Evolutionary conservation across 108 stramenopile genomes (phyloP), one percentile per base, ranked within the genome.

Genomic region (Cyclostephanos invisitatus): DNA sequence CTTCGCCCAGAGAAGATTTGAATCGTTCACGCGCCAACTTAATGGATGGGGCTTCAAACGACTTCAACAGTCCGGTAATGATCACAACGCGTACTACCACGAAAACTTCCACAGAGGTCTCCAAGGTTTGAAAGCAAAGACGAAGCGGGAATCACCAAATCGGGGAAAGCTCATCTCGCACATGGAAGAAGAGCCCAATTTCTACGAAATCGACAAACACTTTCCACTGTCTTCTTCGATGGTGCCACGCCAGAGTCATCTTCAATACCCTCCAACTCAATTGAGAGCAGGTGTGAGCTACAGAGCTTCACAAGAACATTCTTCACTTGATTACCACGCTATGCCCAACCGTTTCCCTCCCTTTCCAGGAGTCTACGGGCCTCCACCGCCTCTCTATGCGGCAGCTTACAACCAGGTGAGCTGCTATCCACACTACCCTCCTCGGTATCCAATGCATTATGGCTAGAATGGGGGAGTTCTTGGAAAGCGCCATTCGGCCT

Each of bases 1-100:
- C 35, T 86, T 89, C 58, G 74, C 68, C 49, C 84, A 85, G 48
- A 83, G 80, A 21, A 78, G 74, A 24, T 81, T 74, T 27, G 75
- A 79, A 57, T 72, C 73, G 29, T 67, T 67, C 35, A n/a, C 49
- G 8, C 20, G 64, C 28, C 59, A 73, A 14, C 40, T 71, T 9
- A 46, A 53, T 22, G 32, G 76, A 7, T 77, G 76, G 76, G 70
- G 76, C 22, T 77, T 77, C 63, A 47, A 57, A 22, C 62, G 76
- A 1, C 50, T 72, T 3, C 54, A 62, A 27, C 59, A 63, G 12
- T 20, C 64, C 21, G 67, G 67, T 12, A 73, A 59, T 9, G 62
- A 74, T 27, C 44, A 18, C 35, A 42, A 57, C 47, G 18, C 64
- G 35, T 79, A 63, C 44, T 79, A 72, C 32, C 72, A 79, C 67